Evolutionary conservation across 2,329 filamentous ascomycete species (phyloP), one percentile per base, ranked within the genome.

Genomic region (Aspergillus proliferans): DNA sequence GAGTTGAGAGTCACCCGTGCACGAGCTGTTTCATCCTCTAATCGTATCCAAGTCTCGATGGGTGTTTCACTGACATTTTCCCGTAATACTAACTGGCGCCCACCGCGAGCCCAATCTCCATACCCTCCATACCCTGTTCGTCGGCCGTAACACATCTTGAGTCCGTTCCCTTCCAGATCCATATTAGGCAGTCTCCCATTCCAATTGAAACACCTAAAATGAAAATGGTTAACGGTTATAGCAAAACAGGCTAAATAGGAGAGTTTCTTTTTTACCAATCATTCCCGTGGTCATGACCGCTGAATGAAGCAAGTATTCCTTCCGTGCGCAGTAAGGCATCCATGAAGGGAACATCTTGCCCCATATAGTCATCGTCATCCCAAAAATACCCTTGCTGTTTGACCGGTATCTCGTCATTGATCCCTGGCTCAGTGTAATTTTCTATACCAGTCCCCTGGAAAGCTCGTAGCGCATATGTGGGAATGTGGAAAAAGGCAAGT

Each of bases 121-220:
- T 88, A 88, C 0, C 85, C 85, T 0, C 84, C 85, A 48, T 87
- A 87, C 0, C 85, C 85, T 0, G 81, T 78, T 55, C 85, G 84
- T 54, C 85, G 80, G 4, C 82, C 82, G 54, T 81, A 81, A 58
- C 84, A 86, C 56, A 77, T 50, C 40, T 67, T 61, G 5, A 73
- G 46, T 1, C 74, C 75, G 48, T 72, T 75, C 0, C 75, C 77
- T 0, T 63, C 65, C 2, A 68, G 22, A 15, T 61, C 61, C 41
- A 60, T 63, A 10, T 54, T 56, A 1, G 64, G 56, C 3, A 69
- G 59, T 2, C 51, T 47, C 6, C 41, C 43, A 6, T 62, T 51
- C 70, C 69, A 70, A 57, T 68, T 69, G 67, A 73, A 65, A 68
- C 76, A 64, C 62, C 61, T 64, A 19, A 22, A 12, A 10, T 4